Evolutionary conservation across 1,284 basidiomycete genomes (phyloP), one percentile per base, ranked within the genome.

Genomic region (Microbotryum scabiosae): DNA sequence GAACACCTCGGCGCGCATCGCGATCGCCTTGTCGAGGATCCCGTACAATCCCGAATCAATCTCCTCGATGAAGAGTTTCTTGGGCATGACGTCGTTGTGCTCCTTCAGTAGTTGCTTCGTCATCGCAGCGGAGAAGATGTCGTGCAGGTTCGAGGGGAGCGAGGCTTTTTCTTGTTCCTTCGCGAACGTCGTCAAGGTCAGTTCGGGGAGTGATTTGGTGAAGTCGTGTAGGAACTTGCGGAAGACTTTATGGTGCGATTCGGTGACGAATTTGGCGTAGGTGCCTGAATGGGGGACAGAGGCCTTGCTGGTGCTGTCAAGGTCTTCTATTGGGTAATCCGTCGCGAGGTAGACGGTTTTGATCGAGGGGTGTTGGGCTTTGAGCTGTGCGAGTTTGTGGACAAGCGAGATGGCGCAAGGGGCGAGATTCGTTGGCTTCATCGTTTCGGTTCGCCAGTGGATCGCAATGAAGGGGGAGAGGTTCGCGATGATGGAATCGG

Each of bases 361-460:
- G 28, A 73, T 57, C 4, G 53, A 49, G 2, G 69, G 71, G 58
- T 71, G 64, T 21, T 32, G 9, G 9, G 6, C 21, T 8, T 69
- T 56, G 47, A 73, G 57, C 4, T 54, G 20, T 6, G 59, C 49
- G 28, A 73, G 60, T 28, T 66, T 64, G 43, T 60, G 44, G 12
- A 73, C 32, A 23, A 73, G 63, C 6, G 67, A 65, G 0, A 51
- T 21, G 8, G 68, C 63, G 66, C 72, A 73, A 5, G 65, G 63
- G 4, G 54, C 53, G n/a, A 73, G 64, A 54, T 70, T 68, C 20
- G 53, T 26, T 0, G 68, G 57, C 1, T 62, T 49, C 30, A 73
- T 61, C 1, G 72, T 73, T 51, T 73, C 72, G 47, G 70, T 71
- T 9, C 72, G 63, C 72, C 72, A 73, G 63, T 73, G 72, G 18